Evolutionary conservation across 1,139 yeast species (phyloP).

Genomic region (Arxiozyma bovina): DNA sequence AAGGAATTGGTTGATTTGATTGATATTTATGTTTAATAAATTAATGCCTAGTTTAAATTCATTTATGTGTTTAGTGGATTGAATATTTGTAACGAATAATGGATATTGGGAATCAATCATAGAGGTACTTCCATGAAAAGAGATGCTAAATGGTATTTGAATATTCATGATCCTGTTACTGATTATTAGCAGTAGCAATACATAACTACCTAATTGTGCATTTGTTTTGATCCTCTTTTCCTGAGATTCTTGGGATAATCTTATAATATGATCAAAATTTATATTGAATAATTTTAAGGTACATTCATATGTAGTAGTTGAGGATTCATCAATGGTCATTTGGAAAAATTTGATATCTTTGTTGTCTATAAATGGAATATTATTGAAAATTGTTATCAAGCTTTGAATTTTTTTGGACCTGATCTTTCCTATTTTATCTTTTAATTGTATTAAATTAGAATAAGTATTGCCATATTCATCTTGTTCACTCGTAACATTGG

Average conservation of each 20-base stretch:
- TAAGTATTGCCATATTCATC: conserved; percentile 25
- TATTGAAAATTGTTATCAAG: conserved; percentile 12
- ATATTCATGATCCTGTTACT: conserved; percentile 17
- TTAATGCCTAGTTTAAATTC: conserved; percentile 18
- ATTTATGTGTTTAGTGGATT: conserved; percentile 12
- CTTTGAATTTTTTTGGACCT: conserved; percentile 17
- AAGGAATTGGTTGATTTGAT: conserved; percentile 25
- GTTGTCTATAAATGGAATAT: not conserved
- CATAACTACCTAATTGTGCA: conserved; percentile 24
- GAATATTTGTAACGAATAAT: conserved; percentile 17
- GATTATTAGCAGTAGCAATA: conserved; percentile 19
- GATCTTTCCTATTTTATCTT: conserved; percentile 13
- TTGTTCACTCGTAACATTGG: conserved; percentile 5
- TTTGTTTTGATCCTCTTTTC: conserved; percentile 9
- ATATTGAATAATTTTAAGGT: not conserved
- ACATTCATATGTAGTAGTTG: not conserved
- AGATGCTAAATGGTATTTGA: conserved; percentile 21
- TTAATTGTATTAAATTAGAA: conserved; percentile 18
- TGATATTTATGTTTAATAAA: conserved; percentile 21
- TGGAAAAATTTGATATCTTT: not conserved
- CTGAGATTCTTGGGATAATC: conserved; percentile 1
- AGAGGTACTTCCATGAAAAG: conserved; percentile 27
- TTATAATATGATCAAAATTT: not conserved
- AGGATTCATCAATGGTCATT: not conserved
- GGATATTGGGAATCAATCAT: conserved; percentile 18